A percentile compares a stretch with the other conserved stretches of the same genome.
phyloP scores from a whole-genome alignment of 139 green algal species.

The Medakamo hakoo region DNA sequence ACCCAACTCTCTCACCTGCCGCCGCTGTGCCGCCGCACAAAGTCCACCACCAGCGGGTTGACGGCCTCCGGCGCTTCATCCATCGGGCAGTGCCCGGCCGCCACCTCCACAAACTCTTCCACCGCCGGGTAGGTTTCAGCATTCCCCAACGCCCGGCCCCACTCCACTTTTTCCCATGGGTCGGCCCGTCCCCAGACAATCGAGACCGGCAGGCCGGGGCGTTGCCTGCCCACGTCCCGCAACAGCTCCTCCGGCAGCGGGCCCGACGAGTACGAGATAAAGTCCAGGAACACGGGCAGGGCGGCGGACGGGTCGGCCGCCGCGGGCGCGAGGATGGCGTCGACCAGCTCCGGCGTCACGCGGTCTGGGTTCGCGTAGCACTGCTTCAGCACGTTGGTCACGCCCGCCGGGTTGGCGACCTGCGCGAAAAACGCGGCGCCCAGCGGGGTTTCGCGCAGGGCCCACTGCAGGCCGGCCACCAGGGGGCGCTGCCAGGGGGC shows the following conservation, averaged over 20 bases:
- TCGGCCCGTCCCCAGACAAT: slow-evolving; percentile 83
- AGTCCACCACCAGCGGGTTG: slow-evolving; percentile 72
- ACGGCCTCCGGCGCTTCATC: slow-evolving; percentile 74
- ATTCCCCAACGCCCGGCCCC: slow-evolving; percentile 20
- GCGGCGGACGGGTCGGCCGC: too few species aligned
- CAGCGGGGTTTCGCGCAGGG: slow-evolving; percentile 47
- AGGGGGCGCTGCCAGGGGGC: slow-evolving; percentile 36
- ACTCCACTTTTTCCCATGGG: slow-evolving; percentile 71
- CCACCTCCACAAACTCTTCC: slow-evolving; percentile 71
- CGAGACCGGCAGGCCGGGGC: slow-evolving; percentile 40
- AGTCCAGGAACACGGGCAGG: slow-evolving; percentile 99
- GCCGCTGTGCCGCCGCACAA: slow-evolving; percentile 29
- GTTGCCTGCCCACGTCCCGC: neutral
- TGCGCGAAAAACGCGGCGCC: slow-evolving; percentile 57
- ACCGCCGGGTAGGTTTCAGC: slow-evolving; percentile 8
- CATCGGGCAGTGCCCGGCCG: slow-evolving; percentile 77
- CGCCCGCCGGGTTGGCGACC: slow-evolving; percentile 48
- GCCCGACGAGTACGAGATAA: slow-evolving; percentile 81
- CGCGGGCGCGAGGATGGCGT: slow-evolving; percentile 76
- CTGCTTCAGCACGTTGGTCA: slow-evolving; percentile 70
- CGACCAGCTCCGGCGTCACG: slow-evolving; percentile 86
- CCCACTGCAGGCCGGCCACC: slow-evolving; percentile 48
- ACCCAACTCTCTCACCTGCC: too few species aligned
- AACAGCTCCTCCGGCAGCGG: slow-evolving; percentile 85
- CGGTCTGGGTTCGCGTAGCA: slow-evolving; percentile 62